phyloP scores from a whole-genome alignment of 108 stramenopile genomes.

The Hondaea fermentalgiana region DNA sequence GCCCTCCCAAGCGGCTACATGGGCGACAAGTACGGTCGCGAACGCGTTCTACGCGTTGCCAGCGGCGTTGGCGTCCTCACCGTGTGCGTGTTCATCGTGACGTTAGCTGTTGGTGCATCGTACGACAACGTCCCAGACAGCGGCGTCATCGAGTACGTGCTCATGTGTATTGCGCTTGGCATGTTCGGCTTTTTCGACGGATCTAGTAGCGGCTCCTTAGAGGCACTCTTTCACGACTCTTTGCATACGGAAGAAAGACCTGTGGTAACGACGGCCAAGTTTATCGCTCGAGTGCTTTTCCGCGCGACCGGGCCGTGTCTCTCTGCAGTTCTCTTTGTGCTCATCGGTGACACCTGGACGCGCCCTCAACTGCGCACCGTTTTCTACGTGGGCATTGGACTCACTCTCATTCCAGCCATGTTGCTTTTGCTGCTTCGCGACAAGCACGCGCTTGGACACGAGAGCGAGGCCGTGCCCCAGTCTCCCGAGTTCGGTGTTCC shows the following conservation, averaged over 20 bases:
- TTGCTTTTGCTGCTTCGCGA: slow-evolving; percentile 63
- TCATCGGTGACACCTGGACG: slow-evolving; percentile 57
- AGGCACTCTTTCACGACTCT: background rate
- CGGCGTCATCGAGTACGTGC: background rate
- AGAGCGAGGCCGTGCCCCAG: background rate
- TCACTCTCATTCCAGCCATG: slow-evolving; percentile 43
- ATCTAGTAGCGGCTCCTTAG: background rate
- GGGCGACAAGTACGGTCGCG: background rate
- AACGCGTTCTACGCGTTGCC: background rate
- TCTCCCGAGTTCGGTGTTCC: background rate
- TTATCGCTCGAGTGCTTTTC: background rate
- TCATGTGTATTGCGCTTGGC: background rate
- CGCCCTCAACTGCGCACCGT: slow-evolving; percentile 42
- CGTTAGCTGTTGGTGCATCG: background rate
- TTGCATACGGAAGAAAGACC: background rate
- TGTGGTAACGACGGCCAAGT: background rate
- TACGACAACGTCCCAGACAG: background rate
- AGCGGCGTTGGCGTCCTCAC: background rate
- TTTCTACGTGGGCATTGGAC: slow-evolving; percentile 46
- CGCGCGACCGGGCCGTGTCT: slow-evolving; percentile 46
- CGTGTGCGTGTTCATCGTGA: background rate
- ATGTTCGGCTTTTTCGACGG: slow-evolving; percentile 12
- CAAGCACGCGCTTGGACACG: slow-evolving; percentile 45
- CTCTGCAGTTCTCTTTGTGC: slow-evolving; percentile 45
- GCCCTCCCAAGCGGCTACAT: background rate